Base-by-base conservation (phyloP, 164 flowering plant species). In the Aristolochia contorta region DNA sequence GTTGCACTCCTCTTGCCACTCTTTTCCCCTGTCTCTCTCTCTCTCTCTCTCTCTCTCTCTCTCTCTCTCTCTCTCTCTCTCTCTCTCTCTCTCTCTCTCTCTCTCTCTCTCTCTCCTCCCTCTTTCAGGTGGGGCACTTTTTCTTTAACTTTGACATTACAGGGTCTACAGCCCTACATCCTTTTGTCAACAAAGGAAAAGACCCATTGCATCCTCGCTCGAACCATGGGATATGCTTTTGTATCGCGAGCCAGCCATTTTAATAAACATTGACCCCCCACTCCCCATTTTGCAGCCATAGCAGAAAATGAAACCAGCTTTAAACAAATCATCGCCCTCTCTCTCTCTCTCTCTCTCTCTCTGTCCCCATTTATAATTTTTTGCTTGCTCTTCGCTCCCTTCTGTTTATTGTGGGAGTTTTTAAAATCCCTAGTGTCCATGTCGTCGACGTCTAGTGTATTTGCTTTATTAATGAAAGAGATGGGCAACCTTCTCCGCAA, bases 391-490 rank as follows among this genome's bases (percentile, higher is more conserved):
- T 37, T 37, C 43, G 43, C 7, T 37, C 43, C 9, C 10, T 7
- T 37, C 12, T 37, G 43, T 37, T 37, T 37, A 3, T 10, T 10
- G 12, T 10, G 43, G 43, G 43, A 27, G 43, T 24, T 64, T 63
- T 51, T 58, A 50, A 27, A 52, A 52, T n/a, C 23, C 19, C 46
- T 12, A 65, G 48, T 57, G 69, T 70, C 73, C n/a, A 21, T 43
- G 33, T 60, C 62, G 53, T 41, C 10, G 49, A 43, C n/a, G 47
- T 54, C 30, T 60, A 54, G 32, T 45, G 4, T 27, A 37, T 54
- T 24, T 23, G 33, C 41, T 19, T 52, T 30, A 46, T 45, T 16
- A 21, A 6, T n/a, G n/a, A 30, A 41, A 22, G 16, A 65, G 16
- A 48, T 1, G 18, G 9, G 25, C 37, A 7, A 48, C 19, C 32